Evolutionary conservation across 768 basidiomycete species (phyloP), one percentile per base, ranked within the genome.

Genomic region (Cubamyces sp.): DNA sequence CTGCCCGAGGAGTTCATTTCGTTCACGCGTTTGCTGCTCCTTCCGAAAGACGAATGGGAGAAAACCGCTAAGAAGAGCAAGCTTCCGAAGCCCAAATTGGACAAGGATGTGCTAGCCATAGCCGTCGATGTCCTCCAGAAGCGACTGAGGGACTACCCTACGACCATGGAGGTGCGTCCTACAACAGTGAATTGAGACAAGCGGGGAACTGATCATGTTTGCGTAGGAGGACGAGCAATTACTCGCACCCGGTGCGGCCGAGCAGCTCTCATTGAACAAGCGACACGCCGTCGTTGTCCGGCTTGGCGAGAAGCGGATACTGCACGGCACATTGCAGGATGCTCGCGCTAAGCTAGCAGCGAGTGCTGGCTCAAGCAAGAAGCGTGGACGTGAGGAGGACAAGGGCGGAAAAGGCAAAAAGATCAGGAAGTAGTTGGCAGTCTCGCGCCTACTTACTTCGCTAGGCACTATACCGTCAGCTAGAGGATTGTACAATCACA

Each of bases 221-320:
- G 3, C 12, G 2, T 40, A 86, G 77, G 84, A 87, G 45, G 86
- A 90, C 54, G 78, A 80, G 58, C 57, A 61, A 12, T 73, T 86
- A 5, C 73, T 81, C 19, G 64, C 62, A n/a, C 53, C 60, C 5
- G 70, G 65, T 16, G 59, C 57, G 15, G 50, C 58, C 21, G 69
- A 65, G 19, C 54, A 60, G n/a, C 70, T 83, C 1, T 57, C 79
- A 4, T 59, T 76, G 54, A 84, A 86, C 66, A 82, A 79, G 68
- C 78, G 77, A 61, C 78, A 87, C 60, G 93, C 94, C 0, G 70
- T 88, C 8, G 75, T 90, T 48, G 91, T 94, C 14, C 82, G 94
- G 39, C 71, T 92, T 11, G 91, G 91, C 4, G 94, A 96, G 77
- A 94, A 94, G 75, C 75, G 82, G 23, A 86, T 94, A 14, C 68